Evolutionary conservation across 768 basidiomycete species (phyloP).

Genomic region (Mycena indigotica): DNA sequence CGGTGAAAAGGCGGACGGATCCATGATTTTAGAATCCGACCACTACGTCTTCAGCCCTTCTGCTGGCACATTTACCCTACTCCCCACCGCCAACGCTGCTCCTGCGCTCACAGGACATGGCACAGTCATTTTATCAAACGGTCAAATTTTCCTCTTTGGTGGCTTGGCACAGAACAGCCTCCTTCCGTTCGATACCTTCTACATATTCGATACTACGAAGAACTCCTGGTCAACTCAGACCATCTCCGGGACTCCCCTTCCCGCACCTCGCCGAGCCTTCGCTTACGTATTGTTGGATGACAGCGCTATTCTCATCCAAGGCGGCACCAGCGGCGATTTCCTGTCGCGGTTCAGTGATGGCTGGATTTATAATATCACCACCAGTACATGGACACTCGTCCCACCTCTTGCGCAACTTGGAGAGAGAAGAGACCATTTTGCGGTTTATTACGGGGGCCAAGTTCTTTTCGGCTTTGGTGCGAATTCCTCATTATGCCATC

Average conservation of each 20-base stretch:
- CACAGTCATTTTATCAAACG: constrained; percentile 69
- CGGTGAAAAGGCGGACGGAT: constrained; percentile 82
- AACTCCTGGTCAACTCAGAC: constrained; percentile 53
- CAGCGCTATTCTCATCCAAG: constrained; percentile 71
- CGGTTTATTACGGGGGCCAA: constrained; percentile 56
- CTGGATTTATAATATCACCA: constrained; percentile 64
- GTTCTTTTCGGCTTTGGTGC: constrained; percentile 81
- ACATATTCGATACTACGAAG: constrained; percentile 60
- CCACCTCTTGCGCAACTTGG: constrained; percentile 59
- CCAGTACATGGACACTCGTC: constrained; percentile 62
- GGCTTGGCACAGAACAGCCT: constrained; percentile 59
- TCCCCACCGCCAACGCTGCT: constrained; percentile 61
- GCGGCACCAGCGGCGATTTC: constrained; percentile 65
- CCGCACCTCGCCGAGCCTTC: constrained; percentile 64
- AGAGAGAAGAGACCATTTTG: constrained; percentile 72
- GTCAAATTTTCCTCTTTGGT: constrained; percentile 72
- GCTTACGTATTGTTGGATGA: constrained; percentile 52
- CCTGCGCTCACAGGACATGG: constrained; percentile 73
- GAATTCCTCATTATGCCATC: constrained; percentile 27
- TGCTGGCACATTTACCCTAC: constrained; percentile 50
- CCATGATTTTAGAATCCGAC: constrained; percentile 60
- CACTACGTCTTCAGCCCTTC: constrained; percentile 64
- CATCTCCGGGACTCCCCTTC: constrained; percentile 44
- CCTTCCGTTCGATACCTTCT: constrained; percentile 60
- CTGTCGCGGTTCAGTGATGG: constrained; percentile 65